Conservation (phyloP, 768 basidiomycete genomes). For the Boletellus ananiceps region DNA sequence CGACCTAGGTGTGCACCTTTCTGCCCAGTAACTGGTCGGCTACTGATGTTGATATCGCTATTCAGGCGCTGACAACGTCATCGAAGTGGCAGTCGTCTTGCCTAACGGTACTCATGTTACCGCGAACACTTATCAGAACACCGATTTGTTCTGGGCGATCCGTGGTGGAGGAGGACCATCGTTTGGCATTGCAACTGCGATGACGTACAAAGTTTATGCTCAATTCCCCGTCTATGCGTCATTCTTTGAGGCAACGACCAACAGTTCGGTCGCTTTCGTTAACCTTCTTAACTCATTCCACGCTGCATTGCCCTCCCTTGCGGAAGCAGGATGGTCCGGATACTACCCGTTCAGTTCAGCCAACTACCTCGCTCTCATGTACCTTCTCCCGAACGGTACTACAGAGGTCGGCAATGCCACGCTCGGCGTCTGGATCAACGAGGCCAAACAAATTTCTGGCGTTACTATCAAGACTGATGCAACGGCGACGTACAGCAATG, state of each 20-base stretch:
- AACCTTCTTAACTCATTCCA: not conserved
- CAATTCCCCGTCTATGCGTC: constrained; percentile 27
- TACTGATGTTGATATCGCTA: not conserved
- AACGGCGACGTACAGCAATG: not conserved
- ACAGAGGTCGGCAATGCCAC: not conserved
- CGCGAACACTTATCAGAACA: constrained; percentile 34
- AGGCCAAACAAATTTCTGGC: not conserved
- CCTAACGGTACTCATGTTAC: not conserved
- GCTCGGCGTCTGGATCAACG: not conserved
- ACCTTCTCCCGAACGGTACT: not conserved
- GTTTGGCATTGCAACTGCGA: constrained; percentile 33
- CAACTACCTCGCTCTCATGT: not conserved
- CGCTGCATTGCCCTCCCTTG: constrained; percentile 27
- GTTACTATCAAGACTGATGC: not conserved
- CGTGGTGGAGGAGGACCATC: too few relatives aligned
- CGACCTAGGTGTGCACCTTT: not conserved
- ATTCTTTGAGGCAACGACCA: not conserved
- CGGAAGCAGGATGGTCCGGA: constrained; percentile 40
- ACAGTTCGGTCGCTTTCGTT: not conserved
- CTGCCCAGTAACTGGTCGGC: not conserved
- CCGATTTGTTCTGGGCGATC: too few relatives aligned
- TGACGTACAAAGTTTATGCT: constrained; percentile 40
- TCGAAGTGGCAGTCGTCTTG: not conserved
- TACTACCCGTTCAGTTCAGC: not conserved
- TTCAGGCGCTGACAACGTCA: not conserved